Conservation (phyloP, 805 yeast species). For the Ogataea angusta region DNA sequence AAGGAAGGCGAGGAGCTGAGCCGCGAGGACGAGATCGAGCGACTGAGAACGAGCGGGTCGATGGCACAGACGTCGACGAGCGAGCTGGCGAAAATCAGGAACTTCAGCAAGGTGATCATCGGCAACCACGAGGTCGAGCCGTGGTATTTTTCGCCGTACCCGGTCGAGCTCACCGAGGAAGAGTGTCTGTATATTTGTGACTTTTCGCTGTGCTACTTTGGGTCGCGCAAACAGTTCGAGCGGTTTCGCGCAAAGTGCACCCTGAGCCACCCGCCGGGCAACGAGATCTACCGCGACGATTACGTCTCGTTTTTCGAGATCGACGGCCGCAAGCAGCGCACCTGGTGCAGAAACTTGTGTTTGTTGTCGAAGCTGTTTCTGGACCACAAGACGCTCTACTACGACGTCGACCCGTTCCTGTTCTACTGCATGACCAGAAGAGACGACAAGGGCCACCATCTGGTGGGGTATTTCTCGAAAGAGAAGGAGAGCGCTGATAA, state of each 20-base stretch:
- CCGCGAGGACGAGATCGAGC: constrained; percentile 89
- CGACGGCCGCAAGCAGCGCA: constrained; percentile 92
- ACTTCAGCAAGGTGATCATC: constrained; percentile 70
- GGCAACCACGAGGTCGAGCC: constrained; percentile 95
- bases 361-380: constrained; percentile 82
- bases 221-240: constrained; percentile 86
- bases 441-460: constrained; percentile 89
- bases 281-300: constrained; percentile 92
- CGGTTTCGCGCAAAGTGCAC: constrained; percentile 86
- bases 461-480: constrained; percentile 94
- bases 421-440: constrained; percentile 93
- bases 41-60: constrained; percentile 90
- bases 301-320: constrained; percentile 94
- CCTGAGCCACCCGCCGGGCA: constrained; percentile 95
- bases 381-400: constrained; percentile 94
- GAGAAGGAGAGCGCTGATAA: constrained; percentile 95
- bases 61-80: constrained; percentile 84
- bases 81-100: constrained; percentile 89
- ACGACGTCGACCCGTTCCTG: constrained; percentile 96
- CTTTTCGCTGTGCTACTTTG: constrained; percentile 83
- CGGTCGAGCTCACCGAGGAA: constrained; percentile 88
- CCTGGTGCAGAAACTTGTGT: constrained; percentile 97
- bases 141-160: constrained; percentile 98
- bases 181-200: constrained; percentile 90
- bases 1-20: constrained; percentile 68